Conservation (phyloP, 768 basidiomycete genomes). For the Tulasnella sp. region DNA sequence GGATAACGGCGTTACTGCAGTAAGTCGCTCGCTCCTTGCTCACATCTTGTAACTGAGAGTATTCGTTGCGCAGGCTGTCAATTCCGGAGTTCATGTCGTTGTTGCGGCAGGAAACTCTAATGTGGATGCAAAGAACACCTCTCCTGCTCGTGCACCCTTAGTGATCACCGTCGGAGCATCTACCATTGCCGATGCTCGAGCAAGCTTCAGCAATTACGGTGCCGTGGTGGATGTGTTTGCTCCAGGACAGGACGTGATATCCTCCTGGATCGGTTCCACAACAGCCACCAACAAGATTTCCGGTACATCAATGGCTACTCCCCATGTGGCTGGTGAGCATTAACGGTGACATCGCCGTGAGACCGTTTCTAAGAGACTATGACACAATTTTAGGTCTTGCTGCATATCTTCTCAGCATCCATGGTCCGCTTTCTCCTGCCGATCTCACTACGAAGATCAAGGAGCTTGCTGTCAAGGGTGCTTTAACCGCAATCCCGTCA, state of each 20-base stretch:
- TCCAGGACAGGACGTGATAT: constrained; percentile 1
- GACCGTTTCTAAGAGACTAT: not conserved
- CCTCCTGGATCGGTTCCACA: constrained; percentile 3
- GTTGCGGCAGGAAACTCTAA: not conserved
- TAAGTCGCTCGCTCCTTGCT: not conserved
- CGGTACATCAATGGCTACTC: constrained; percentile 10
- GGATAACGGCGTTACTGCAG: not conserved
- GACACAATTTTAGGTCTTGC: constrained; percentile 8
- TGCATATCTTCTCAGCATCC: constrained; percentile 4
- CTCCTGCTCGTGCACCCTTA: not conserved
- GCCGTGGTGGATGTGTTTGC: no score
- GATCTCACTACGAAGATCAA: constrained; percentile 5
- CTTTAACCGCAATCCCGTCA: constrained; percentile 6
- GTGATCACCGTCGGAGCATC: not conserved
- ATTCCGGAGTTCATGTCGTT: not conserved
- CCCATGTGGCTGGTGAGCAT: constrained; percentile 11
- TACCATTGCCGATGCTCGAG: not conserved
- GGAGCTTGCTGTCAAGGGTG: not conserved
- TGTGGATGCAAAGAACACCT: not conserved
- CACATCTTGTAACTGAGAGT: not conserved
- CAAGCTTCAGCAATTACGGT: not conserved
- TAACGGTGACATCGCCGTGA: constrained; percentile 8
- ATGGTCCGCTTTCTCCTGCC: constrained; percentile 8
- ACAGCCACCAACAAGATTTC: constrained; percentile 5
- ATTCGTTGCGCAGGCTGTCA: not conserved